Evolutionary conservation across 805 yeast species (phyloP).

Genomic region (Saccharomycopsis fibuligera): DNA sequence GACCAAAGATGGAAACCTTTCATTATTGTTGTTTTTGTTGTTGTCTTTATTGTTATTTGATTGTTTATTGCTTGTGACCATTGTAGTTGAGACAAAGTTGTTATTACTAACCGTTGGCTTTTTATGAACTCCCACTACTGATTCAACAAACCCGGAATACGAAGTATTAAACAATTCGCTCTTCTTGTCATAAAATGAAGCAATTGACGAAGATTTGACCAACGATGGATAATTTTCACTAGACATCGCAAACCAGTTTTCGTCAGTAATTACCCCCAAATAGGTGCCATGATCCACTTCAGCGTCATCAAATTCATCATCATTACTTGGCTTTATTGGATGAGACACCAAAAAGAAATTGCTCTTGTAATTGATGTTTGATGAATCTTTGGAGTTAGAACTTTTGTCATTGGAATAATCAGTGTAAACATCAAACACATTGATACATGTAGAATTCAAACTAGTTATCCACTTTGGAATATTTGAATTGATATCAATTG

Average conservation of each 20-base stretch:
- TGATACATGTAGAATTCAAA: constrained; percentile 64
- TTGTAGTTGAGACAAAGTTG: constrained; percentile 3
- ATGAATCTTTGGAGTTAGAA: constrained; percentile 11
- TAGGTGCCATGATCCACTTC: constrained; percentile 41
- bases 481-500: constrained; percentile 61
- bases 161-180: not conserved
- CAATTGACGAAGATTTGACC: constrained; percentile 71
- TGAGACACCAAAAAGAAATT: constrained; percentile 59
- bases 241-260: constrained; percentile 85
- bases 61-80: not conserved
- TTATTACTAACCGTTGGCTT: constrained; percentile 5
- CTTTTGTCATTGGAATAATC: constrained; percentile 24
- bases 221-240: constrained; percentile 71
- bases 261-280: constrained; percentile 54
- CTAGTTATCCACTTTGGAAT: constrained; percentile 75
- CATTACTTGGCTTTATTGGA: constrained; percentile 39
- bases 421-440: constrained; percentile 66
- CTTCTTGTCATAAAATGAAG: constrained; percentile 44
- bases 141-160: constrained; percentile 31
- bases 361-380: constrained; percentile 5
- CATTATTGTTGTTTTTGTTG: not conserved
- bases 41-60: not conserved
- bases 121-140: constrained; percentile 48
- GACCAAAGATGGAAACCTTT: constrained; percentile 10
- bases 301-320: constrained; percentile 23